These are phyloP conservation scores for Ramaria rubella DNA, from an alignment of 768 basidiomycete genomes.

Conservation along the genomic window DNA sequence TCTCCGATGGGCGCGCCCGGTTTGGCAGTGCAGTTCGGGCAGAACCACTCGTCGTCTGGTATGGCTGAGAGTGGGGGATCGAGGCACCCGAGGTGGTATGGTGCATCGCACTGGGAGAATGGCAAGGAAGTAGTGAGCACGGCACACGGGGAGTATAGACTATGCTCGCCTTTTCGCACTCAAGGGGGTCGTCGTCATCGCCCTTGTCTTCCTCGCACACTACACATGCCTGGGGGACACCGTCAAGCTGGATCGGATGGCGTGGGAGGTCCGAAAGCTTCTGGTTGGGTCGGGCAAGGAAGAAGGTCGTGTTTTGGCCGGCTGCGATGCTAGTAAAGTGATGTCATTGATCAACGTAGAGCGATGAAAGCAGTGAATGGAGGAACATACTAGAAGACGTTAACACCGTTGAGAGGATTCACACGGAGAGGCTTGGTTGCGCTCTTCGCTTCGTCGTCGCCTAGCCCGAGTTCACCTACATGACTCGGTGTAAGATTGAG, in stretches of 20 bases:
- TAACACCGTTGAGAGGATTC: constrained; percentile 63
- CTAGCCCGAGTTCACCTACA: constrained; percentile 73
- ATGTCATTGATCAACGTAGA: background rate
- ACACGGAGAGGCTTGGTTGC: constrained; percentile 76
- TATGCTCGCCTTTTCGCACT: constrained; percentile 80
- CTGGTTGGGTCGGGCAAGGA: constrained; percentile 71
- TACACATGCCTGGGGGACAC: constrained; percentile 61
- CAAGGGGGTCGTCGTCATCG: constrained; percentile 67
- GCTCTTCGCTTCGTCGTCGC: constrained; percentile 75
- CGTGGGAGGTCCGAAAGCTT: constrained; percentile 73
- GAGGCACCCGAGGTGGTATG: constrained; percentile 81
- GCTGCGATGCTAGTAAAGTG: constrained; percentile 57
- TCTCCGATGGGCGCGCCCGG: constrained; percentile 44
- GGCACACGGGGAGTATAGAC: background rate
- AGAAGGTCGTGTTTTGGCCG: constrained; percentile 79
- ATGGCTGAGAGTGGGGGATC: constrained; percentile 66
- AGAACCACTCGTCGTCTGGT: constrained; percentile 93
- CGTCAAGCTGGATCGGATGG: constrained; percentile 66
- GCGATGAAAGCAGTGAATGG: background rate
- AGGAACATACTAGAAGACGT: constrained; percentile 64
- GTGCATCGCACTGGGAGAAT: constrained; percentile 70
- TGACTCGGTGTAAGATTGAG: background rate
- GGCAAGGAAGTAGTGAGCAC: constrained; percentile 2
- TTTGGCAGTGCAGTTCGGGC: constrained; percentile 59
- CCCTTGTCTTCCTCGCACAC: constrained; percentile 65